These are phyloP conservation scores for Alternaria sp. DNA, from an alignment of 2,329 filamentous ascomycete species.

Conservation along the genomic window DNA sequence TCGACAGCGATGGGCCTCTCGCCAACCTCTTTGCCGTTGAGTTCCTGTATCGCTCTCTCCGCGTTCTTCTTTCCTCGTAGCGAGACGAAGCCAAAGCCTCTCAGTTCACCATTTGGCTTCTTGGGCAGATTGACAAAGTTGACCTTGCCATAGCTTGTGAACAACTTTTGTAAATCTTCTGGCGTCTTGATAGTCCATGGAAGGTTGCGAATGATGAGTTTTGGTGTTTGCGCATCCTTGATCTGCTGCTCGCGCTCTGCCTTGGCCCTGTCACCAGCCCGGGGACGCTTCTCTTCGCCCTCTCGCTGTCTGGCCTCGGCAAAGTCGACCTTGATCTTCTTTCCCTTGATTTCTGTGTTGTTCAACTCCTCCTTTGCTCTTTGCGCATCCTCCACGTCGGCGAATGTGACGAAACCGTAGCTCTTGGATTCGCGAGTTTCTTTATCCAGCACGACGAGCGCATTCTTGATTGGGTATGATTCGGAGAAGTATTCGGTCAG, in stretches of 20 bases:
- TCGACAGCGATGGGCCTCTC: slow-evolving; percentile 91
- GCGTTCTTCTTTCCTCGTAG: slow-evolving; percentile 90
- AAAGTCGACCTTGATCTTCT: slow-evolving; percentile 84
- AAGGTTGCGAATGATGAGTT: slow-evolving; percentile 89
- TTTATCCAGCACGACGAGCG: slow-evolving; percentile 87
- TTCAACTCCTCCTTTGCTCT: slow-evolving; percentile 84
- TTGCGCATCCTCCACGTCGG: slow-evolving; percentile 88
- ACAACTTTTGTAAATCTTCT: slow-evolving; percentile 80
- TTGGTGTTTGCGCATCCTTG: slow-evolving; percentile 74
- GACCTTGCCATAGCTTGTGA: slow-evolving; percentile 89
- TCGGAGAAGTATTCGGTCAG: slow-evolving; percentile 92
- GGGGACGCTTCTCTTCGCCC: slow-evolving; percentile 48
- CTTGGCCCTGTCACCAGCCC: slow-evolving; percentile 65
- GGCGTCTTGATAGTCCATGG: slow-evolving; percentile 94
- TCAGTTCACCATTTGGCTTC: slow-evolving; percentile 71
- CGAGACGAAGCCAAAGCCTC: slow-evolving; percentile 93
- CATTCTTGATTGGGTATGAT: slow-evolving; percentile 93
- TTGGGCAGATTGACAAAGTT: slow-evolving; percentile 87
- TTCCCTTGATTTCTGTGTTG: slow-evolving; percentile 78
- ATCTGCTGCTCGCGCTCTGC: slow-evolving; percentile 71
- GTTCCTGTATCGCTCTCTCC: slow-evolving; percentile 80
- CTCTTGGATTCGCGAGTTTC: slow-evolving; percentile 88
- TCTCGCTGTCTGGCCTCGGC: slow-evolving; percentile 85
- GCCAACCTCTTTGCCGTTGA: slow-evolving; percentile 92
- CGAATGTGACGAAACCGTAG: slow-evolving; percentile 97